Percentiles rank a stretch among this genome's conserved stretches.
Evolutionary conservation across 768 basidiomycete genomes (phyloP).

Genomic region (Austroboletus eburneus): DNA sequence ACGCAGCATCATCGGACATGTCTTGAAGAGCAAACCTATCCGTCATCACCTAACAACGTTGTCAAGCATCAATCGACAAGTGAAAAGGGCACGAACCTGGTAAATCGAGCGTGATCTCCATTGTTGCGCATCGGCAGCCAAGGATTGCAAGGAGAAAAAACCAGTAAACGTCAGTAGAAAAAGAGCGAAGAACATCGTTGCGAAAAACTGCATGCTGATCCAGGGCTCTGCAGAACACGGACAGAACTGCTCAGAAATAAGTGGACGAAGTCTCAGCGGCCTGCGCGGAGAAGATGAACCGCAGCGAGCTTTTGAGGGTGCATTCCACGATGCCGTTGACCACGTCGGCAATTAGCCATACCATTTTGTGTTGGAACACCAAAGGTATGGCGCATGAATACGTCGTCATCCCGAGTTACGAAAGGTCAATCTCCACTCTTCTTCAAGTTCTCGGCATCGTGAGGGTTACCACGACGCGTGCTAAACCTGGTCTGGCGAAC

Average conservation of each 20-base stretch:
- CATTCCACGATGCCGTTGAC: conserved; percentile 23
- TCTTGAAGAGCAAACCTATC: conserved; percentile 57
- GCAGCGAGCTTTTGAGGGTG: conserved; percentile 4
- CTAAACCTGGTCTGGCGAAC: too few species aligned
- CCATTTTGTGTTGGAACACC: conserved; percentile 2
- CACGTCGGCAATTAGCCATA: conserved; percentile 20
- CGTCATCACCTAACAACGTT: conserved; percentile 40
- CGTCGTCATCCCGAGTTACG: conserved; percentile 24
- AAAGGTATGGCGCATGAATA: conserved; percentile 6
- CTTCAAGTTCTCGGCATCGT: too few species aligned
- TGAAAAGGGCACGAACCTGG: conserved; percentile 31
- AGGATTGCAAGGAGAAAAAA: conserved; percentile 8
- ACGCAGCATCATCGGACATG: conserved; percentile 23
- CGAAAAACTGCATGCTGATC: neutral
- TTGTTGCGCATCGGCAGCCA: conserved; percentile 40
- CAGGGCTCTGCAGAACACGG: conserved; percentile 1
- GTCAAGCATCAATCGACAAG: neutral
- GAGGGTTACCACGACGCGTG: too few species aligned
- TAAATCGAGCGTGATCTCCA: conserved; percentile 55
- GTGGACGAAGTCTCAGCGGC: neutral
- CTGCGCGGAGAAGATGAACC: neutral
- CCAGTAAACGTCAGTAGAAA: conserved; percentile 5
- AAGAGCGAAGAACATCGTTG: conserved; percentile 9
- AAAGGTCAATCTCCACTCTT: conserved; percentile 18
- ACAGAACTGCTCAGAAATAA: conserved; percentile 1